Conservation (phyloP, 140 eudicot species). For the Flaveria floridana region DNA sequence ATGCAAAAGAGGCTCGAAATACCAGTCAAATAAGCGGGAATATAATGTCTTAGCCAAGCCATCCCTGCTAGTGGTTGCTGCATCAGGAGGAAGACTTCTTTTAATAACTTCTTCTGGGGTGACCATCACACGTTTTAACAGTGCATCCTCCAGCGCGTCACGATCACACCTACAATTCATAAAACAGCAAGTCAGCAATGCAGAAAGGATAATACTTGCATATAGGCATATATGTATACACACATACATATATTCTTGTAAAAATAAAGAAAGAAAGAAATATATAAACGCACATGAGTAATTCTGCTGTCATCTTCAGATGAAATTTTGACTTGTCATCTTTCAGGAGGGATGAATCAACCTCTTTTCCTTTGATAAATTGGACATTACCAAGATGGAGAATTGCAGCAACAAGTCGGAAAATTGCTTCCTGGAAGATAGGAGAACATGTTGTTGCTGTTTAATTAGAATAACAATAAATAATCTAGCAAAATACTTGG, state of each 20-base stretch:
- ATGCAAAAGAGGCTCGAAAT: constrained; percentile 29
- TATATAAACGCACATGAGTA: constrained; percentile 60
- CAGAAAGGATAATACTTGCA: constrained; percentile 28
- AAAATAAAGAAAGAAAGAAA: neutral
- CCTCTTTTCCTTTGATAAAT: constrained; percentile 79
- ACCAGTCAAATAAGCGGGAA: constrained; percentile 95
- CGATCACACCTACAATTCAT: constrained; percentile 71
- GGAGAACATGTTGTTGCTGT: constrained; percentile 30
- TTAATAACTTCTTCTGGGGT: constrained; percentile 98
- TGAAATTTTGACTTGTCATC: constrained; percentile 87
- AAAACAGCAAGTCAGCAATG: constrained; percentile 6
- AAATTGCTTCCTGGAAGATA: constrained; percentile 82
- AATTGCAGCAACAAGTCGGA: constrained; percentile 89
- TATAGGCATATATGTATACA: neutral
- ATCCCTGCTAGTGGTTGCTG: constrained; percentile 81
- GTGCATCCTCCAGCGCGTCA: constrained; percentile 71
- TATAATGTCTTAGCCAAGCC: constrained; percentile 96
- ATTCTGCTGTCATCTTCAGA: constrained; percentile 75
- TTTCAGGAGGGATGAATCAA: constrained; percentile 84
- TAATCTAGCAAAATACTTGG: neutral
- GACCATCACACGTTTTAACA: constrained; percentile 90
- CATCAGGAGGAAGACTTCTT: constrained; percentile 88
- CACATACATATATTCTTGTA: constrained; percentile 14
- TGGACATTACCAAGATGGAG: constrained; percentile 94
- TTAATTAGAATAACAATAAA: constrained; percentile 9